Evolutionary conservation across 2,329 filamentous ascomycete species (phyloP), one percentile per base, ranked within the genome.

Genomic region (Aspergillus tamarii): DNA sequence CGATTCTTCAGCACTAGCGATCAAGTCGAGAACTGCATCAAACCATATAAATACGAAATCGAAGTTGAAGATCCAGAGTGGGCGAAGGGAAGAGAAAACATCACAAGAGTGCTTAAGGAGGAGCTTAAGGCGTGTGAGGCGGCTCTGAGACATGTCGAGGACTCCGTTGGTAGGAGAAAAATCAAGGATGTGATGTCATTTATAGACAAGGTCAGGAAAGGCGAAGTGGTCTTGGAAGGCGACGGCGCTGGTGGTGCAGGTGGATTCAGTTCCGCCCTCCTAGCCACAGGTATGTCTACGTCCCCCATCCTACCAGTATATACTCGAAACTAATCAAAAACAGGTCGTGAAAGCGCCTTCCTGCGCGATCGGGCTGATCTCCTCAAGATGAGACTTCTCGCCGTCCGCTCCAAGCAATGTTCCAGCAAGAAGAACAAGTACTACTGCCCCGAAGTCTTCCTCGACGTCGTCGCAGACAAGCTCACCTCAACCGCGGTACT

Each of bases 1-100:
- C 86, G 94, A 16, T 97, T 96, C 67, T 98, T 97, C 80, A 95
- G 94, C 78, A 99, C 96, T 1, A 95, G 92, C 67, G 96, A 99
- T 73, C 95, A 98, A 79, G 92, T 99, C 1, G 95, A 99, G 78
- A 98, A 98, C 75, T 99, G 94, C 76, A 96, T 99, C 80, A 99
- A 99, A 78, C 95, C 96, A 0, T 99, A 94, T 83, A 99, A 99
- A 76, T 98, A 94, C 70, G 93, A 97, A 66, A 96, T 99, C 63
- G 95, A 99, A 71, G 89, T 99, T 52, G 93, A 97, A 73, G 91
- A 94, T 45, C 84, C 88, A 9, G 96, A 99, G 76, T 99, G 95
- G 95, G 78, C 84, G 4, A 88, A 91, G 65, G 94, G 93, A 0
- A 85, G 94, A 58, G 93, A 97, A 53, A 95, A 96, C 70, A 90